These are phyloP conservation scores for Lycium barbarum DNA, from an alignment of 257 asterid species.

Conservation along the genomic window DNA sequence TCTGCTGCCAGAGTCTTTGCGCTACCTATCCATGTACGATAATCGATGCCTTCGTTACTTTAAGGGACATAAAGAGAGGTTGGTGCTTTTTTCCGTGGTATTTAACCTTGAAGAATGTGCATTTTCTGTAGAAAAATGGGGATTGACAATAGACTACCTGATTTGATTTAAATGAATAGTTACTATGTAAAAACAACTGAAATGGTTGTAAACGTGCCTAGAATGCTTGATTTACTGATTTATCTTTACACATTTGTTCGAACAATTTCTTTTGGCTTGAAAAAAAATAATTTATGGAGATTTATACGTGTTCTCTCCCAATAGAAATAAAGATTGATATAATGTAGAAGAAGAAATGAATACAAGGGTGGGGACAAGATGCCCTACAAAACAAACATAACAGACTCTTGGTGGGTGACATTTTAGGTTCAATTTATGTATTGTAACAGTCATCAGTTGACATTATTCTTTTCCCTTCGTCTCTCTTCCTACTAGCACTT, in stretches of 20 bases:
- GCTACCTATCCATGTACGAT: conserved; percentile 90
- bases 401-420: background rate
- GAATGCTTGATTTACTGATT: background rate
- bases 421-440: conserved; percentile 15
- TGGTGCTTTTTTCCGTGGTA: conserved; percentile 16
- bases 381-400: background rate
- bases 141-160: background rate
- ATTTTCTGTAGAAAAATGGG: conserved; percentile 8
- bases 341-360: conserved; percentile 10
- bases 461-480: background rate
- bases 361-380: background rate
- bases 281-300: background rate
- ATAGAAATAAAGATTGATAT: background rate
- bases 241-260: background rate
- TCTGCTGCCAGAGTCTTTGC: conserved; percentile 67
- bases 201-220: conserved; percentile 19
- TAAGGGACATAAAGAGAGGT: conserved; percentile 95
- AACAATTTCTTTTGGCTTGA: background rate
- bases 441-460: background rate
- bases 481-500: conserved; percentile 26
- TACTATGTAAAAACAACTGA: background rate
- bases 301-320: background rate
- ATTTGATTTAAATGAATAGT: background rate
- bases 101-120: background rate
- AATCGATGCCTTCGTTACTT: conserved; percentile 96